Conservation (phyloP, 2,329 filamentous ascomycete genomes). For the Monosporascus ibericus region DNA sequence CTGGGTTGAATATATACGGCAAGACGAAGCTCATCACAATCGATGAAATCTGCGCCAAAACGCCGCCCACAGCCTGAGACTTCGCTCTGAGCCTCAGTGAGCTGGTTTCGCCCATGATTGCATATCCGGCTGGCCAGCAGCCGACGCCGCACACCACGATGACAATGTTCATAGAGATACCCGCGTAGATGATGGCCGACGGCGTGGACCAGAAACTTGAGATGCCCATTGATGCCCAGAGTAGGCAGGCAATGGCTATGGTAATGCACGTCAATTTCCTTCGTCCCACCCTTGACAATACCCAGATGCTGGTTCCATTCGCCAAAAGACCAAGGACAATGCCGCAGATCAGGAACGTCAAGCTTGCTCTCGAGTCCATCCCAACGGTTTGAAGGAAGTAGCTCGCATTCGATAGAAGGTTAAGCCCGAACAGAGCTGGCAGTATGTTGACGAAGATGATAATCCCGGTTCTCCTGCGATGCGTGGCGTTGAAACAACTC, state of each 20-base stretch:
- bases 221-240: slow-evolving; percentile 43
- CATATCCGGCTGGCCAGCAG: slow-evolving; percentile 25
- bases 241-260: slow-evolving; percentile 22
- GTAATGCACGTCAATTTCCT: slow-evolving; percentile 31
- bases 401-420: slow-evolving; percentile 35
- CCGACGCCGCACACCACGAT: slow-evolving; percentile 24
- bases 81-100: slow-evolving; percentile 30
- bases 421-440: slow-evolving; percentile 39
- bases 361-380: slow-evolving; percentile 22
- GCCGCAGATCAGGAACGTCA: slow-evolving; percentile 40
- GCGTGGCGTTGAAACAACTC: slow-evolving; percentile 37
- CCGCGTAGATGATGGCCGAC: slow-evolving; percentile 32
- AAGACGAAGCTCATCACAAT: slow-evolving; percentile 37
- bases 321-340: slow-evolving; percentile 38
- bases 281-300: slow-evolving; percentile 33
- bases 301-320: slow-evolving; percentile 38
- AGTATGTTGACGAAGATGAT: slow-evolving; percentile 35
- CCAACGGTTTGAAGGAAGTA: slow-evolving; percentile 34
- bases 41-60: background rate
- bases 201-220: slow-evolving; percentile 34
- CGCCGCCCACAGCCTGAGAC: slow-evolving; percentile 27
- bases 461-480: slow-evolving; percentile 36
- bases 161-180: slow-evolving; percentile 34
- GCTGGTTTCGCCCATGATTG: slow-evolving; percentile 28
- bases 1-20: slow-evolving; percentile 44